phyloP scores from a whole-genome alignment of 2,329 filamentous ascomycete genomes.

The Rutstroemia sp. region DNA sequence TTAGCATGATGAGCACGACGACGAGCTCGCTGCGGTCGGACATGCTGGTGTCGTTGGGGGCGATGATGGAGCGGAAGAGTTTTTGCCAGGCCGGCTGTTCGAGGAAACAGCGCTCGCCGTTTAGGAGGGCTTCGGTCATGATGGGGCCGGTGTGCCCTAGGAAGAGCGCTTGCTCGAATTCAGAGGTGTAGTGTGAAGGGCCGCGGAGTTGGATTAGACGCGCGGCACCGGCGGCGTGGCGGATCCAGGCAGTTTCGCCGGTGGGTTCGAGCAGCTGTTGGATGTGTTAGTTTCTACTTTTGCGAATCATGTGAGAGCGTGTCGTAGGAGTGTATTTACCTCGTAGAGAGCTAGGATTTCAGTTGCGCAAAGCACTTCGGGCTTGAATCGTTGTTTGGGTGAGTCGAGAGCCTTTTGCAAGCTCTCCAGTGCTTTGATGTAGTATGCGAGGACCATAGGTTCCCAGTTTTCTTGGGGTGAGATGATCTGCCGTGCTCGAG shows the following conservation, averaged over 20 bases:
- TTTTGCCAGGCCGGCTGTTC: slow-evolving; percentile 18
- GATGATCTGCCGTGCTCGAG: slow-evolving; percentile 22
- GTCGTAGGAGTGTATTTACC: slow-evolving; percentile 6
- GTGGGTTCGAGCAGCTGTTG: slow-evolving; percentile 30
- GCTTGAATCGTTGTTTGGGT: slow-evolving; percentile 16
- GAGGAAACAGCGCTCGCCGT: slow-evolving; percentile 20
- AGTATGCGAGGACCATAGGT: slow-evolving; percentile 14
- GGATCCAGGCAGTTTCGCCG: slow-evolving; percentile 27
- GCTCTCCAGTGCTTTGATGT: slow-evolving; percentile 20
- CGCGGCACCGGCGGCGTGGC: slow-evolving; percentile 29
- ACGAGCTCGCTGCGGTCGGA: slow-evolving; percentile 20
- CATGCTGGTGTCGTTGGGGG: slow-evolving; percentile 6
- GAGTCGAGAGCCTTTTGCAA: slow-evolving; percentile 21
- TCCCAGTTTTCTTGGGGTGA: slow-evolving; percentile 14
- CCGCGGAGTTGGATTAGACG: slow-evolving; percentile 28
- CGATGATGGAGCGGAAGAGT: slow-evolving; percentile 18
- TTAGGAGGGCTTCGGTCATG: slow-evolving; percentile 22
- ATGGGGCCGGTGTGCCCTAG: slow-evolving; percentile 30
- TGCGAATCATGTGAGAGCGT: background rate
- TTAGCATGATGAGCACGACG: slow-evolving; percentile 19
- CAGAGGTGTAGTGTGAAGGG: slow-evolving; percentile 26
- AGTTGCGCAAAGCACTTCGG: slow-evolving; percentile 23
- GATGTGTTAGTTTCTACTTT: slow-evolving; percentile 11
- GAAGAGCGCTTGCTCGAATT: slow-evolving; percentile 33
- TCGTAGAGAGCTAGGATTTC: slow-evolving; percentile 24